phyloP scores from a whole-genome alignment of 2,329 filamentous ascomycete species.

The Botryotinia convoluta region DNA sequence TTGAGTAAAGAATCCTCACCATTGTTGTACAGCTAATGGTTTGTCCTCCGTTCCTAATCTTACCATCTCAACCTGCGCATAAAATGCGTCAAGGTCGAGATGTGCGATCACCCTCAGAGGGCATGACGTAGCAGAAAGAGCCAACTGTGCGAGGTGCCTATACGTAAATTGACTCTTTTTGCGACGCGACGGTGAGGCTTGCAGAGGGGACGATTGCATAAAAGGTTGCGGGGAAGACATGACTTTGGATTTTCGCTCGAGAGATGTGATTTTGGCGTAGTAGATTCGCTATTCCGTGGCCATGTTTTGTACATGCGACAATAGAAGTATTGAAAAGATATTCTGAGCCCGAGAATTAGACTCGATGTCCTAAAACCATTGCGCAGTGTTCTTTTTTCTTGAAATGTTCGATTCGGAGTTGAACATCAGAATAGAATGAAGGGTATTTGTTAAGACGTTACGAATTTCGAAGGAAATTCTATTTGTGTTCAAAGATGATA shows the following conservation, averaged over 20 bases:
- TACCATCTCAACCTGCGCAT: slow-evolving; percentile 93
- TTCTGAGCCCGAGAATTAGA: background rate
- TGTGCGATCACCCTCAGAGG: slow-evolving; percentile 87
- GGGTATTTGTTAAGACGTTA: background rate
- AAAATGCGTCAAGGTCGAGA: slow-evolving; percentile 96
- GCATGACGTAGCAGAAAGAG: slow-evolving; percentile 65
- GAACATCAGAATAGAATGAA: background rate
- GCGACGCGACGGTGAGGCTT: slow-evolving; percentile 21
- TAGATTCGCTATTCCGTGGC: background rate
- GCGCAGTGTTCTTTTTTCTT: background rate
- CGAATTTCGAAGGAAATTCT: background rate
- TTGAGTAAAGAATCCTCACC: slow-evolving; percentile 46
- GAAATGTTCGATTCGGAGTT: background rate
- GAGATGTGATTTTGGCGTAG: background rate
- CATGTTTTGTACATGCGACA: background rate
- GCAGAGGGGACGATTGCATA: slow-evolving; percentile 45
- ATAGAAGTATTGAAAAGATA: background rate
- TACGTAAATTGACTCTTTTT: slow-evolving; percentile 74
- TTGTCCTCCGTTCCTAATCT: slow-evolving; percentile 72
- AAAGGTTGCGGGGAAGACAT: slow-evolving; percentile 51
- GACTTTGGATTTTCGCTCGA: background rate
- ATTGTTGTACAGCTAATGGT: slow-evolving; percentile 92
- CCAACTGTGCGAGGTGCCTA: slow-evolving; percentile 75
- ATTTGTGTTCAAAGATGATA: background rate
- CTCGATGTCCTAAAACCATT: background rate